Base-by-base conservation (phyloP, 1,284 basidiomycete species). In the Ceratobasidium sp. region DNA sequence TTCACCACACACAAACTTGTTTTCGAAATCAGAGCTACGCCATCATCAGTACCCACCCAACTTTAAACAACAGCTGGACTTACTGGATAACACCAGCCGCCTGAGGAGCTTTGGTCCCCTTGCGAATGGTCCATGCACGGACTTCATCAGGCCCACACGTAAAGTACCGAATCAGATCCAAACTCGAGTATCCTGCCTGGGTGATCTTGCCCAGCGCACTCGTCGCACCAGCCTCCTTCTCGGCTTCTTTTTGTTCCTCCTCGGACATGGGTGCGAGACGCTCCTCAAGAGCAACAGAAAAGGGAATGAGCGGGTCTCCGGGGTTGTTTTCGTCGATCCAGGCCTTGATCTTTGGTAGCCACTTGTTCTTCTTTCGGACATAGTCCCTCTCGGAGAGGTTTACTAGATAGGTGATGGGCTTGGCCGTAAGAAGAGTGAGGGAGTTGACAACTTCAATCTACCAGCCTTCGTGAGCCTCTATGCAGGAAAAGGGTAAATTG, bases 1-100 rank as follows among this genome's bases (percentile, higher is more conserved):
- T 81, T 99, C 96, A 80, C 96, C 97, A 76, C 96, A 99, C n/a
- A 99, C 93, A 76, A 99, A 98, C 82, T 97, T 97, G 79, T 96
- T 93, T 82, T 98, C 93, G 77, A 96, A 96, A 80, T 96, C 94
- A 50, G 93, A 88, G 82, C 89, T 91, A 73, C 0, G 60, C 15
- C 25, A 40, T 40, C 32, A 73, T 47, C 68, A 70, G 56, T 74
- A 65, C 32, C 15, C 25, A 27, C 1, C 73, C 73, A 71, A 70
- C 58, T 74, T 71, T 64, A 72, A 75, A 73, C 71, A 72, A 27
- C 53, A 22, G 3, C 29, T 32, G 50, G 10, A 84, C 91, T 71
- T 76, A 94, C 91, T 99, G 96, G 77, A 99, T 99, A 75, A 99
- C 95, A 80, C 97, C 97, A 40, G 97, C 97, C 1, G 97, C 97